Conservation (phyloP, 306 rosid genomes). For the Cyclanthera cordifolia region DNA sequence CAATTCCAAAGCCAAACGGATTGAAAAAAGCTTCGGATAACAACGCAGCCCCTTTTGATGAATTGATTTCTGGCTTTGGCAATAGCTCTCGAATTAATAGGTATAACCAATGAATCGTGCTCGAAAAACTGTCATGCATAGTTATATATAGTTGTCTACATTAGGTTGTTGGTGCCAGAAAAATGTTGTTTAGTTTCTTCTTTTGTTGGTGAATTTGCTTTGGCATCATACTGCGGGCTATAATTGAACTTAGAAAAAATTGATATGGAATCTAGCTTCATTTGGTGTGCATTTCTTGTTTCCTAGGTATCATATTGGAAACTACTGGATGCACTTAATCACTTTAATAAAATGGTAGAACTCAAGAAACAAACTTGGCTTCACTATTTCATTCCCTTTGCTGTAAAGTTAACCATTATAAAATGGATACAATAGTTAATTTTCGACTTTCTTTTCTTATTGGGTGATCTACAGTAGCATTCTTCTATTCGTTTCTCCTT, state of each 20-base stretch:
- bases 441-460: background rate
- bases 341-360: background rate
- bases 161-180: background rate
- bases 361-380: background rate
- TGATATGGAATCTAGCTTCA: background rate
- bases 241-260: background rate
- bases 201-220: conserved; percentile 1
- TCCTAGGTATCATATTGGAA: conserved; percentile 4
- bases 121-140: background rate
- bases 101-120: conserved; percentile 23
- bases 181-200: background rate
- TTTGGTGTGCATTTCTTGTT: background rate
- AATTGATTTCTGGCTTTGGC: conserved; percentile 69
- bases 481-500: background rate
- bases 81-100: conserved; percentile 33
- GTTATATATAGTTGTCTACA: background rate
- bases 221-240: background rate
- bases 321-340: background rate
- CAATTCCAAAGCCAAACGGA: conserved; percentile 13
- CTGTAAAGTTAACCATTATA: background rate
- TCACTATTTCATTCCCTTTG: background rate
- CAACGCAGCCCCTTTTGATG: conserved; percentile 35
- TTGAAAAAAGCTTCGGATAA: conserved; percentile 3
- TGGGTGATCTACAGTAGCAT: too few species aligned
- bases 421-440: background rate